These are phyloP conservation scores for Podila epigama DNA, from an alignment of 192 early-diverging fungal genomes.

Conservation along the genomic window DNA sequence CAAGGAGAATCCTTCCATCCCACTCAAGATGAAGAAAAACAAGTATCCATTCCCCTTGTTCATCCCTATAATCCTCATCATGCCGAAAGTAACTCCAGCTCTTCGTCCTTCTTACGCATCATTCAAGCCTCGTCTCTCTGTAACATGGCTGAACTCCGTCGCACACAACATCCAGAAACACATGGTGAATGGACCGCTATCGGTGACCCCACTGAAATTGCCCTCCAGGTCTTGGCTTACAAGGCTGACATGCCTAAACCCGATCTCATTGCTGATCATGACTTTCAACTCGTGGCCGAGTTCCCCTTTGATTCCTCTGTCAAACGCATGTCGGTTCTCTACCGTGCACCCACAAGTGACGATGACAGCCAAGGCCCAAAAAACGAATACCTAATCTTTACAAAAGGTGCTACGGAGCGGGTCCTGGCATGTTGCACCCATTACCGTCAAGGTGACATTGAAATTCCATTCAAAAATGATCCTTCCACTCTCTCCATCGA, in stretches of 20 bases:
- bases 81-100: conserved; percentile 19
- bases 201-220: conserved; percentile 95
- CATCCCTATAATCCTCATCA: too few relatives aligned
- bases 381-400: conserved; percentile 65
- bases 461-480: conserved; percentile 31
- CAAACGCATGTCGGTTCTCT: conserved; percentile 94
- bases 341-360: conserved; percentile 23
- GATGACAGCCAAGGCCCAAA: not conserved
- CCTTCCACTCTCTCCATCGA: too few relatives aligned
- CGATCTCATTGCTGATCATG: conserved; percentile 53
- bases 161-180: conserved; percentile 60
- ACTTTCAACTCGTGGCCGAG: conserved; percentile 65
- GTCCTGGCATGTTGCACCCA: conserved; percentile 76
- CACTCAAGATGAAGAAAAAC: conserved; percentile 48
- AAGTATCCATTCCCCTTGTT: too few relatives aligned
- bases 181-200: conserved; percentile 75
- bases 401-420: conserved; percentile 94
- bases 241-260: conserved; percentile 83
- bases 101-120: conserved; percentile 42
- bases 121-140: conserved; percentile 77
- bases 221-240: conserved; percentile 84
- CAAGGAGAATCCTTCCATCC: conserved; percentile 26
- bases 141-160: conserved; percentile 80
- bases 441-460: conserved; percentile 51
- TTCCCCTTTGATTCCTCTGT: conserved; percentile 77